Base-by-base conservation (phyloP, 2,329 filamentous ascomycete genomes). In the Epichloe gansuensis region DNA sequence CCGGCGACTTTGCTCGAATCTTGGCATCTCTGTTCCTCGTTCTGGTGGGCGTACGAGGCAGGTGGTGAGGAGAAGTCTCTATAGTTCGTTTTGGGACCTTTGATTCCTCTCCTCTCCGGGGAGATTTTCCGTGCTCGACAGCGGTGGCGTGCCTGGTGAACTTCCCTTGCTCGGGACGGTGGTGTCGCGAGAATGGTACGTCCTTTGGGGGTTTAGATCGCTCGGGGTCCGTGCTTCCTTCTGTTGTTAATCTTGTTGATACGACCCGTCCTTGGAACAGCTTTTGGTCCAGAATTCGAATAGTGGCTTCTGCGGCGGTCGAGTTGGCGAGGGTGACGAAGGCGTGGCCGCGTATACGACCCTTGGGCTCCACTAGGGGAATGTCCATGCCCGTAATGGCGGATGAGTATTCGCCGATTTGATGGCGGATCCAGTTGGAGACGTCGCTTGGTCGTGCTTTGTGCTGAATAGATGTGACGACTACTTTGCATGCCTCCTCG, bases 391-490 rank as follows among this genome's bases (percentile, higher is more conserved):
- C 48, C 15, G 47, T 47, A 25, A 66, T 59, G n/a, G 56, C 55
- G 11, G 40, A 34, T 2, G 51, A 55, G 34, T 52, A 48, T 9
- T 56, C 50, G 3, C 60, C 59, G 41, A 64, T 56, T 40, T 57
- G 61, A 17, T 56, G 53, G 5, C 55, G 57, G 11, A 66, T 57
- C 65, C 65, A 67, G 9, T 47, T 51, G 21, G 52, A 58, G 8
- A 66, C 61, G 2, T 64, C 60, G 3, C 58, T 53, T 11, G 53
- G 49, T 15, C 41, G 47, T 21, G 56, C 56, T 25, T 59, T 53
- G 47, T 60, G 58, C 36, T 58, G 56, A 17, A 67, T 60, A 13
- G 58, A 59, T 6, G 59, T 58, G 23, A 67, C 53, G 31, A 60
- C 52, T 34, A 66, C 51, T 39, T 60, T 63, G 17, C 56, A 55